Percentiles rank a stretch among this genome's conserved stretches.
Evolutionary conservation across 2,329 filamentous ascomycete species (phyloP).

Genomic region (Lanzia echinophila): DNA sequence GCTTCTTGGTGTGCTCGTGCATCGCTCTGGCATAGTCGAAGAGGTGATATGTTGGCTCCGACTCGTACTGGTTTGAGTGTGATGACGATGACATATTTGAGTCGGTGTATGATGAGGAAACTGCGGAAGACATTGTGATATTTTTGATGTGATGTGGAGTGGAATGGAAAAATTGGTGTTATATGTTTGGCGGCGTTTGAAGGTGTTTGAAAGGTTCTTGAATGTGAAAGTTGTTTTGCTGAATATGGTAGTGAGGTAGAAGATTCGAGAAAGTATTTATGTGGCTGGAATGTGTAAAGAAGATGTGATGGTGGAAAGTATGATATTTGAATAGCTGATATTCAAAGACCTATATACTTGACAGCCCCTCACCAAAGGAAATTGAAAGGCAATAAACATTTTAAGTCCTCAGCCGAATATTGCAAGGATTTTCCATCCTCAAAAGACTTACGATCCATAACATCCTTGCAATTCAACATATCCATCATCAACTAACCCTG

Average conservation of each 20-base stretch:
- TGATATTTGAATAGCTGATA: not conserved
- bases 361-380: not conserved
- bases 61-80: not conserved
- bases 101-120: not conserved
- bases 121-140: constrained; percentile 2
- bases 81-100: not conserved
- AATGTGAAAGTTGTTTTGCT: not conserved
- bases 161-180: not conserved
- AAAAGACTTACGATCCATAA: not conserved
- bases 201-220: not conserved
- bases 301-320: not conserved
- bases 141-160: not conserved
- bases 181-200: not conserved
- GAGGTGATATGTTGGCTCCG: constrained; percentile 14
- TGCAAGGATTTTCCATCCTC: not conserved
- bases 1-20: constrained; percentile 58
- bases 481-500: not conserved
- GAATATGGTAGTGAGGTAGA: not conserved
- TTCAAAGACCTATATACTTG: not conserved
- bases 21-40: constrained; percentile 51
- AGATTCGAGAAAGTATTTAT: no score
- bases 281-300: no score
- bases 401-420: not conserved
- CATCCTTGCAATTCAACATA: not conserved
- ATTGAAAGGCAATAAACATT: not conserved